A percentile compares a stretch with the other conserved stretches of the same genome.
phyloP scores from a whole-genome alignment of 192 early-diverging fungal species.

The Polychytrium aggregatum region DNA sequence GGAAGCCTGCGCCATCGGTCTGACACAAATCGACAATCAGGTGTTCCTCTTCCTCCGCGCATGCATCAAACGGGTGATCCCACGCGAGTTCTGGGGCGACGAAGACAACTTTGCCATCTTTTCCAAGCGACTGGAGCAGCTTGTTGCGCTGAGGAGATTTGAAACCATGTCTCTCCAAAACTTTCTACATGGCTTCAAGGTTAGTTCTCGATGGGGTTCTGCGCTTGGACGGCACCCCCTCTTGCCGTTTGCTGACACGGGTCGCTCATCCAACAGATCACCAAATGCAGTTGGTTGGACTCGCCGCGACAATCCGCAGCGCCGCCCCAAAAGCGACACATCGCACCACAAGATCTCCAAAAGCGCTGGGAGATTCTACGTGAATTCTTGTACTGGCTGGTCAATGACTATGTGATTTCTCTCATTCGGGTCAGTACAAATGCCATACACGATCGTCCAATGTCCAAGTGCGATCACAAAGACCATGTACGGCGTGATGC shows the following conservation, averaged over 20 bases:
- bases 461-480: conserved; percentile 8
- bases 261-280: neutral
- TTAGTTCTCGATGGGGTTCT: conserved; percentile 8
- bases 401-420: conserved; percentile 44
- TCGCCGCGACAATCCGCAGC: neutral
- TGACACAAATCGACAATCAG: no score
- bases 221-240: neutral
- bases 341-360: conserved; percentile 25
- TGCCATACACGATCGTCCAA: no score
- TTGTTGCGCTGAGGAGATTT: conserved; percentile 44
- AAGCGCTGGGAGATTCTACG: conserved; percentile 44
- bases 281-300: conserved; percentile 1
- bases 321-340: conserved; percentile 8
- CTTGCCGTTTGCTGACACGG: neutral
- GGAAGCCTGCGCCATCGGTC: no score
- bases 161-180: conserved; percentile 50
- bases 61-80: conserved; percentile 35
- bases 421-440: conserved; percentile 52
- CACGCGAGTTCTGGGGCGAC: conserved; percentile 50
- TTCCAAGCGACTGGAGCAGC: conserved; percentile 30
- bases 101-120: neutral
- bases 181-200: conserved; percentile 42
- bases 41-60: conserved; percentile 13
- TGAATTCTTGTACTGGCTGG: conserved; percentile 57
- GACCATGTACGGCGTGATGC: neutral